These are phyloP conservation scores for Cryptococcus sp. DNA, from an alignment of 1,284 basidiomycete genomes.

Conservation along the genomic window DNA sequence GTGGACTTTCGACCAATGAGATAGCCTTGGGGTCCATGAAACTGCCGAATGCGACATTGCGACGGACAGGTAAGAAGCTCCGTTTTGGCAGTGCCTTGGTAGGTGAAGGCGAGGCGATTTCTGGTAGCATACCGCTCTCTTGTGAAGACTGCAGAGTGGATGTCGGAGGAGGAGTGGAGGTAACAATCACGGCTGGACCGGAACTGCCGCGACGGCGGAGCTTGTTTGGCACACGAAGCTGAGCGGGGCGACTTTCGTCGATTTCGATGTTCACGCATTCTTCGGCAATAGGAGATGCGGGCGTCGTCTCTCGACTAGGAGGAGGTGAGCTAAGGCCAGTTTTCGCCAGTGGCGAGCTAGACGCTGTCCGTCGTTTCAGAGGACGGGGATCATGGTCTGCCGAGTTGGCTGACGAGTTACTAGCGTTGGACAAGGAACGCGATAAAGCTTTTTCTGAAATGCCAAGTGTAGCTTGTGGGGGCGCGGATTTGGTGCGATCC, in stretches of 20 bases:
- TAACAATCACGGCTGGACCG: constrained; percentile 3
- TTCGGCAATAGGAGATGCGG: not conserved
- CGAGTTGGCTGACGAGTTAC: constrained; percentile 14
- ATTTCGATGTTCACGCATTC: not conserved
- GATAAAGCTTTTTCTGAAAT: constrained; percentile 1
- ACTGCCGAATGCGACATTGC: not conserved
- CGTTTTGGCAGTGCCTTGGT: constrained; percentile 8
- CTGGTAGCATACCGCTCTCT: not conserved
- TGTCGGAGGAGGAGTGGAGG: constrained; percentile 3
- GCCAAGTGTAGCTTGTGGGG: constrained; percentile 8
- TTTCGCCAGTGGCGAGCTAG: constrained; percentile 11
- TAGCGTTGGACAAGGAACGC: constrained; percentile 13
- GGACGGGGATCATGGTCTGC: constrained; percentile 16
- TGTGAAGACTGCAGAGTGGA: not conserved
- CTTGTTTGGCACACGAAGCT: constrained; percentile 6
- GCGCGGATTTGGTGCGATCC: not conserved
- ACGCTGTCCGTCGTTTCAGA: constrained; percentile 12
- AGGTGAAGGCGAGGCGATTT: not conserved
- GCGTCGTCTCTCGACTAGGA: constrained; percentile 15
- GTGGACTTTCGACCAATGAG: not conserved
- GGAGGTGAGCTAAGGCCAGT: constrained; percentile 21
- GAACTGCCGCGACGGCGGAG: constrained; percentile 9
- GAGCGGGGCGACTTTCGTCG: constrained; percentile 2
- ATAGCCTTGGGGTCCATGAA: constrained; percentile 2
- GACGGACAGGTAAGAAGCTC: constrained; percentile 18